Conservation (phyloP, 2,329 filamentous ascomycete genomes). For the Fusarium avenaceum region DNA sequence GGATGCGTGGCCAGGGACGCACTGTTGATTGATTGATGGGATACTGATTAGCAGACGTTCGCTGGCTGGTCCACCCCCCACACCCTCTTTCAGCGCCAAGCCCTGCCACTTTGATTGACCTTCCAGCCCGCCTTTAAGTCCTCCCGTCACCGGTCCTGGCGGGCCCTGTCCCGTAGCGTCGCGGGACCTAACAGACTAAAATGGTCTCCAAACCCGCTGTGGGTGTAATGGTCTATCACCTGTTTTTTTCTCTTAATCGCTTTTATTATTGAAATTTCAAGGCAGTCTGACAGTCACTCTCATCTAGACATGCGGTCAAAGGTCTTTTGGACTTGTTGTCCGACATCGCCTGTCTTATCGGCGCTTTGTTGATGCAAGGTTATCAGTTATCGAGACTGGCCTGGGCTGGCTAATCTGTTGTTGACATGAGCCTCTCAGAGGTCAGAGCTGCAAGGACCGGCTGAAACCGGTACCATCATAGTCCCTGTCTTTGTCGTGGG, state of each 20-base stretch:
- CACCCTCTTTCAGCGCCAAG: constrained; percentile 35
- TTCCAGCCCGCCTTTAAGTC: neutral
- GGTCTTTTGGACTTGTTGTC: constrained; percentile 3
- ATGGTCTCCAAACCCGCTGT: constrained; percentile 31
- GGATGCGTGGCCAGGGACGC: constrained; percentile 36
- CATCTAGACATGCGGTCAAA: constrained; percentile 5
- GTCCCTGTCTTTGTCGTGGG: constrained; percentile 17
- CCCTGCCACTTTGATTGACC: constrained; percentile 30
- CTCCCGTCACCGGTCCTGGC: constrained; percentile 21
- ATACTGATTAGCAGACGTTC: constrained; percentile 30
- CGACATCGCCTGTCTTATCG: constrained; percentile 25
- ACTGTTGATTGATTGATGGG: constrained; percentile 40
- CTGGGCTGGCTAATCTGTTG: no score
- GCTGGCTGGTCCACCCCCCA: constrained; percentile 45
- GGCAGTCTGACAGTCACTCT: neutral
- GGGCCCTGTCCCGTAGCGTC: constrained; percentile 39
- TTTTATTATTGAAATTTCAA: neutral
- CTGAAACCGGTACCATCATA: constrained; percentile 16
- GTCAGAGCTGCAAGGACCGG: constrained; percentile 2
- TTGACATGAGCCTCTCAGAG: constrained; percentile 17
- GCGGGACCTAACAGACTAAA: constrained; percentile 37
- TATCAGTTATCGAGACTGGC: constrained; percentile 1
- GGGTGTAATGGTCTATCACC: constrained; percentile 17
- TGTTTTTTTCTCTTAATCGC: neutral
- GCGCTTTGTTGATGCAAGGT: constrained; percentile 22